Conservation (phyloP, 371 early-diverging fungal species). For the Mortierella sp. region DNA sequence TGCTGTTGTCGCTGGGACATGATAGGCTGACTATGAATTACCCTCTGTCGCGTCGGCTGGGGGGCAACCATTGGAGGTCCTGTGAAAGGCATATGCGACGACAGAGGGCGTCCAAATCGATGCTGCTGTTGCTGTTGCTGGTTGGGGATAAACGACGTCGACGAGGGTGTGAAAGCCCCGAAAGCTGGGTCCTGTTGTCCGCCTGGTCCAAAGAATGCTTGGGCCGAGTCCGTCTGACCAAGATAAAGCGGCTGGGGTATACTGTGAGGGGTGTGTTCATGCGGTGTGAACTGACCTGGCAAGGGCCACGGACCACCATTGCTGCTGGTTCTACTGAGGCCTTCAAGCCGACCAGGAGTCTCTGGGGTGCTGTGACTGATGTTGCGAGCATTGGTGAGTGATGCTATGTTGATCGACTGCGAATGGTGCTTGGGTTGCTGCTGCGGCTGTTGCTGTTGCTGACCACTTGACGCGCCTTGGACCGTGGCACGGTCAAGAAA, state of each 20-base stretch:
- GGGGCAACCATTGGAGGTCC: constrained; percentile 36
- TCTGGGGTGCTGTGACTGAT: constrained; percentile 14
- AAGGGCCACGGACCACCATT: constrained; percentile 14
- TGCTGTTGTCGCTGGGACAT: constrained; percentile 18
- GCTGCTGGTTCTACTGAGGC: constrained; percentile 22
- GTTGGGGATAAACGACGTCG: constrained; percentile 8
- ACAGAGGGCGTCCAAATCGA: constrained; percentile 38
- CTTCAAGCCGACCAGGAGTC: constrained; percentile 4
- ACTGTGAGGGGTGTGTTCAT: constrained; percentile 39
- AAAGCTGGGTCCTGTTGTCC: constrained; percentile 16
- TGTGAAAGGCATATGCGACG: constrained; percentile 22
- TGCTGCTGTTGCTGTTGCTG: constrained; percentile 34
- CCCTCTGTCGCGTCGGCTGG: constrained; percentile 30
- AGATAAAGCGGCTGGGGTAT: constrained; percentile 43
- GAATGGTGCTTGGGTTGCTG: constrained; percentile 7
- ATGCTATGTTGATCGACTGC: constrained; percentile 9
- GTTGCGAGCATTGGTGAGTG: constrained; percentile 12
- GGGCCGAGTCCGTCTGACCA: constrained; percentile 25
- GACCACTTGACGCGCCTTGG: constrained; percentile 4
- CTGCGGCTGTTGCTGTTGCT: constrained; percentile 15
- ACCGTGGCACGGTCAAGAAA: constrained; percentile 18
- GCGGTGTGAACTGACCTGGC: constrained; percentile 9
- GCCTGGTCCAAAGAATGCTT: constrained; percentile 10
- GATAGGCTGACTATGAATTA: constrained; percentile 16
- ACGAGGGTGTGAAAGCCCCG: constrained; percentile 17